These are phyloP conservation scores for Hamamelis virginiana DNA, from an alignment of 164 flowering plant genomes.

Conservation along the genomic window DNA sequence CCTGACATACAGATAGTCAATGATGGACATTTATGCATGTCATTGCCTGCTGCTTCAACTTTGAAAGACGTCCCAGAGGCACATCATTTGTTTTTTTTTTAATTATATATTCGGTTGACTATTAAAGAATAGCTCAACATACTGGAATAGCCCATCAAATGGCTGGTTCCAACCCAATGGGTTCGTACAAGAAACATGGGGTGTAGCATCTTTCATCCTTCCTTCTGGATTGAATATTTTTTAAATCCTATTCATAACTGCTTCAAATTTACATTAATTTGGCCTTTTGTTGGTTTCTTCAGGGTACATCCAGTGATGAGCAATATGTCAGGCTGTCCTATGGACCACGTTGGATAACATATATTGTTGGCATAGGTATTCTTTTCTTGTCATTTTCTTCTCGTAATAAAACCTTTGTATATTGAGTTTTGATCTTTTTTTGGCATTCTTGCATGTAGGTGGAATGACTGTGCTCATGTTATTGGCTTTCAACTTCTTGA, in stretches of 20 bases:
- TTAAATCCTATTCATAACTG: neutral
- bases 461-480: constrained; percentile 48
- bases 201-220: neutral
- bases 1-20: neutral
- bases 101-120: neutral
- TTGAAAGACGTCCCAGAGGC: neutral
- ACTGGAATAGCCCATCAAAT: neutral
- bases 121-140: neutral
- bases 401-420: neutral
- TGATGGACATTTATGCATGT: neutral
- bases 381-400: neutral
- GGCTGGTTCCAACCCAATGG: neutral
- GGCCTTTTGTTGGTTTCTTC: constrained; percentile 9
- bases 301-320: constrained; percentile 36
- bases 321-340: constrained; percentile 64
- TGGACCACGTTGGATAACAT: constrained; percentile 75
- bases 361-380: constrained; percentile 58
- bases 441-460: constrained; percentile 38
- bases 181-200: neutral
- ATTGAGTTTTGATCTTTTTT: neutral
- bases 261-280: neutral
- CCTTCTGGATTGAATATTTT: neutral
- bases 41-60: neutral
- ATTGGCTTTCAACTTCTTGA: constrained; percentile 40
- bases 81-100: neutral